A percentile compares a stretch with the other conserved stretches of the same genome.
Evolutionary conservation across 2,329 filamentous ascomycete genomes (phyloP).

Genomic region (Epichloe hybrida): DNA sequence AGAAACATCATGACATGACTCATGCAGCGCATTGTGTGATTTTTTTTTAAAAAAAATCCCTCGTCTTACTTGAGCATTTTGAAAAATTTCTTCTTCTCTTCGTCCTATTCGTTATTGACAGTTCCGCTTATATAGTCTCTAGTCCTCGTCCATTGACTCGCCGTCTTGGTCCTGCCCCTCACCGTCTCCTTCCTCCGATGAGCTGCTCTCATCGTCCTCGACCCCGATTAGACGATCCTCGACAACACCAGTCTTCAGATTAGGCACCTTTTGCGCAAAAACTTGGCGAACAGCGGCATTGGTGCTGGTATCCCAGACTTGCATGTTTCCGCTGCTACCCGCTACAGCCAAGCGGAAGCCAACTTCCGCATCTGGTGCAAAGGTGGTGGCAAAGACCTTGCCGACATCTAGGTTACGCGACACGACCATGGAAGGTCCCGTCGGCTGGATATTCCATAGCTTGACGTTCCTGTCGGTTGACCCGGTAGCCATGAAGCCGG

Average conservation of each 20-base stretch:
- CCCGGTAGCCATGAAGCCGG: constrained; percentile 85
- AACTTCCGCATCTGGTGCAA: constrained; percentile 81
- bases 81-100: background rate
- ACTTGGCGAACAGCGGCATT: constrained; percentile 74
- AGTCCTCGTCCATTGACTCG: constrained; percentile 15
- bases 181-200: constrained; percentile 42
- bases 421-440: constrained; percentile 79
- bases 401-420: constrained; percentile 86
- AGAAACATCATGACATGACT: background rate
- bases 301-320: constrained; percentile 94
- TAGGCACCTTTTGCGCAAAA: constrained; percentile 57
- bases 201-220: constrained; percentile 52
- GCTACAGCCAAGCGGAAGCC: constrained; percentile 87
- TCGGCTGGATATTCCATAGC: constrained; percentile 79
- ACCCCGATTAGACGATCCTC: constrained; percentile 70
- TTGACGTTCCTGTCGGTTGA: constrained; percentile 93
- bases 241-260: constrained; percentile 45
- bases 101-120: background rate
- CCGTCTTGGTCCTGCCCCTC: constrained; percentile 25
- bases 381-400: constrained; percentile 82
- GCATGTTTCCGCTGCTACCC: constrained; percentile 82
- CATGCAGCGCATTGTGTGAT: background rate
- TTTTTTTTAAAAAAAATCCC: background rate
- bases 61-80: background rate
- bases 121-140: background rate